Evolutionary conservation across 176 grass and related monocot genomes (phyloP), one percentile per base, ranked within the genome.

Genomic region (Eragrostis nindensis): DNA sequence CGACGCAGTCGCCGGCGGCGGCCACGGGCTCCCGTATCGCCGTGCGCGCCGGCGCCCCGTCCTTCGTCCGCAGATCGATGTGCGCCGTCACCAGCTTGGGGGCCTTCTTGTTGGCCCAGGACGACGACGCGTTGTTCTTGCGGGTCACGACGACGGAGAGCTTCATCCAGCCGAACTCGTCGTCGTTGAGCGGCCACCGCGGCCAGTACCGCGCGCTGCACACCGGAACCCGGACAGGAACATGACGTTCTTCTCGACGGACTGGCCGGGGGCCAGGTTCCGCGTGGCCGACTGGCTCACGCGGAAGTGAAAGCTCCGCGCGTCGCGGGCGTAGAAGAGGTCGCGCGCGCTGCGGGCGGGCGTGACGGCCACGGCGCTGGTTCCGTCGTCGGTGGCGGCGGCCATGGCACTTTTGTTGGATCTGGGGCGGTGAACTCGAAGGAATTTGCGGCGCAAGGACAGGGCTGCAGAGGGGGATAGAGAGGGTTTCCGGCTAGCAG

Each of bases 11-110:
- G 0, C 11, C 22, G 5, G 60, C 8, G 15, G 7, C 22, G 5
- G 6, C 0, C 3, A 8, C 7, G 41, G 9, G 0, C 7, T 1
- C 2, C 0, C 8, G 0, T 3, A 0, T 44, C 42, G 25, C 22
- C 25, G 45, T 16, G 10, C 17, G 42, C 16, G 42, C 17, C 11
- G 25, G 66, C 12, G 4, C 21, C 6, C 78, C 24, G 12, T 42
- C 8, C 53, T 56, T 60, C 11, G 16, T 68, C 4, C 69, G 52
- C 0, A 81, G 43, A 3, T 71, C 25, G 10, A 81, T 81, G 53
- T 8, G 53, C 8, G 40, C 19, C 0, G 39, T 5, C 3, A 70
- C 67, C 18, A 41, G 38, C 65, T 41, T 41, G 39, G 38, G 38
- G 12, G 18, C 19, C 1, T 22, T 10, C 1, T 38, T n/a, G n/a